Evolutionary conservation across 352 stramenopile genomes (phyloP), one percentile per base, ranked within the genome.

Genomic region (Peronospora farinosa): DNA sequence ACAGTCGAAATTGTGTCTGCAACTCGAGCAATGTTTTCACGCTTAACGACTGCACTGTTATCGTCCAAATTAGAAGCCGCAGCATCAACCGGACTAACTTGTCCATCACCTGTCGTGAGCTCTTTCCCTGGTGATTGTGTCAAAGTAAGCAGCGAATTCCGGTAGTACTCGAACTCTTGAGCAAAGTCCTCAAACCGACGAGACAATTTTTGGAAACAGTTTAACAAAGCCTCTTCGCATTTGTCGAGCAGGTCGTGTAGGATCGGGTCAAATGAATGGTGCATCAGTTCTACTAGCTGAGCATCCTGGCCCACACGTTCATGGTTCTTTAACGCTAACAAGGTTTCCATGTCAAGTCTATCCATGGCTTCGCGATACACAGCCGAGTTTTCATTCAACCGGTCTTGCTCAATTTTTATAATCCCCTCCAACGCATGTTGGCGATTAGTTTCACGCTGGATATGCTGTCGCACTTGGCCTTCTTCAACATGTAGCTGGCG

Each of bases 111-210:
- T 4, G 36, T 48, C 33, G 53, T 57, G 17, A 60, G 31, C 1
- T 59, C 15, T 8, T 60, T 42, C 13, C 17, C 37, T 42, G 40
- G n/a, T 19, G 48, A 49, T 17, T 67, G 58, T 8, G 59, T 67
- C 11, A 91, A 65, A 27, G 54, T 71, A 21, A 78, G 51, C 25
- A 92, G 41, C 11, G 75, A 76, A 35, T 69, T 72, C 11, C 65
- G 72, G 30, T 92, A 92, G 55, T 92, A 91, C 21, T 77, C 68
- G 30, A 88, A 92, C 36, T 92, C 82, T 45, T 86, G 63, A 37
- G 72, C 63, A 40, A 92, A 91, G 28, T 90, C 78, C 23, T 77
- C 69, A 28, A 86, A 88, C 4, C 82, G 79, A 12, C 60, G 39
- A 1, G 74, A 72, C 23, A 92, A 43, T 49, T 80, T 85, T 13